Base-by-base conservation (phyloP, 1,284 basidiomycete species). In the Apiotrichum laibachii region DNA sequence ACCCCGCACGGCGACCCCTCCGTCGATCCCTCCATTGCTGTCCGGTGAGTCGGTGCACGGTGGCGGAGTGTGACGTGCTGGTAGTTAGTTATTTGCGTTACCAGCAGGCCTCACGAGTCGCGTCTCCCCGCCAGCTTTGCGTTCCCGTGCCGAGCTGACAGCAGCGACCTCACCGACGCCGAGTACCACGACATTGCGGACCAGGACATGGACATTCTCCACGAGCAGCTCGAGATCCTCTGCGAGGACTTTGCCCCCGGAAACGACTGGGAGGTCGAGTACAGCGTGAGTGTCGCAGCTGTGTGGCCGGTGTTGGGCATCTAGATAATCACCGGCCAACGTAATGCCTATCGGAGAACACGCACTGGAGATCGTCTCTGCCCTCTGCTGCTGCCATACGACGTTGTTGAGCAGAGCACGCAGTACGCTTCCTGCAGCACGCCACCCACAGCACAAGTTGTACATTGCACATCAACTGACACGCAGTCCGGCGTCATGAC, bases 401-500 rank as follows among this genome's bases (percentile, higher is more conserved):
- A n/a, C n/a, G n/a, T n/a, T n/a, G n/a, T n/a, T n/a, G n/a, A n/a
- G n/a, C n/a, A n/a, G n/a, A n/a, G n/a, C n/a, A n/a, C n/a, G n/a
- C n/a, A n/a, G n/a, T n/a, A n/a, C n/a, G n/a, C n/a, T n/a, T n/a
- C n/a, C n/a, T n/a, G n/a, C n/a, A n/a, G n/a, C n/a, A n/a, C n/a
- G n/a, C n/a, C 37, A 5, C 37, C 3, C 37, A 13, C 37, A 37
- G 5, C 37, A 13, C 37, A 37, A n/a, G n/a, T n/a, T n/a, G n/a
- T 16, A 11, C 37, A 4, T 6, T 37, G 11, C 5, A 13, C 37
- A 37, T 11, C 37, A 8, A 37, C 37, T 52, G n/a, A 31, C 26
- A 4, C 46, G 16, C 72, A 91, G 89, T 85, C 86, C 66, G 95
- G 95, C 26, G 95, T 99, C 35, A 80, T 99, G 59, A 99, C 92